These are phyloP conservation scores for Ichthyophthirius multifiliis DNA, from an alignment of 169 alveolate genomes.

Conservation along the genomic window DNA sequence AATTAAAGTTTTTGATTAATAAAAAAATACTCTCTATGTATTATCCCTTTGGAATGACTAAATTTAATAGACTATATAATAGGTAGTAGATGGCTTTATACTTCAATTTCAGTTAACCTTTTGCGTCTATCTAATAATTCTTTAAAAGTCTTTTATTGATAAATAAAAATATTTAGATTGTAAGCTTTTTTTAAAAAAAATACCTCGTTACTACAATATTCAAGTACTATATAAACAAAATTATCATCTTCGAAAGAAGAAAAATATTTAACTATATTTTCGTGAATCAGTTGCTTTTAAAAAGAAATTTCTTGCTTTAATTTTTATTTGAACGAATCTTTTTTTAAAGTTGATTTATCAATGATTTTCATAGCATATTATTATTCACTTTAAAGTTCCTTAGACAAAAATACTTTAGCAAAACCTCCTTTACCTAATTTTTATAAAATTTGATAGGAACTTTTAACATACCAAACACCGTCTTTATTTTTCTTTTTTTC, in stretches of 20 bases:
- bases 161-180: too few species aligned
- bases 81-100: slow-evolving; percentile 59
- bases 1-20: too few species aligned
- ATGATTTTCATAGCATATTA: slow-evolving; percentile 75
- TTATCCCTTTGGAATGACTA: slow-evolving; percentile 48
- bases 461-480: neutral
- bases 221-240: slow-evolving; percentile 77
- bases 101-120: slow-evolving; percentile 70
- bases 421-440: slow-evolving; percentile 86
- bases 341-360: slow-evolving; percentile 62
- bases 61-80: slow-evolving; percentile 53
- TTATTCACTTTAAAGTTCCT: slow-evolving; percentile 45
- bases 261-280: slow-evolving; percentile 75
- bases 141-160: slow-evolving; percentile 58
- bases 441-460: neutral
- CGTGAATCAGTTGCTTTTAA: slow-evolving; percentile 69
- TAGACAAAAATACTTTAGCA: slow-evolving; percentile 71
- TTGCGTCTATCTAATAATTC: slow-evolving; percentile 74
- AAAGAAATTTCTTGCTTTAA: slow-evolving; percentile 78
- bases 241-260: slow-evolving; percentile 82
- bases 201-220: slow-evolving; percentile 70
- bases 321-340: slow-evolving; percentile 71
- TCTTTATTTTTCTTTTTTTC: slow-evolving; percentile 7
- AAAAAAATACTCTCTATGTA: slow-evolving; percentile 69
- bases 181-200: too few species aligned